Percentiles rank a stretch among this genome's conserved stretches.
Evolutionary conservation across 2,329 filamentous ascomycete species (phyloP).

Genomic region (Claviceps spartinae): DNA sequence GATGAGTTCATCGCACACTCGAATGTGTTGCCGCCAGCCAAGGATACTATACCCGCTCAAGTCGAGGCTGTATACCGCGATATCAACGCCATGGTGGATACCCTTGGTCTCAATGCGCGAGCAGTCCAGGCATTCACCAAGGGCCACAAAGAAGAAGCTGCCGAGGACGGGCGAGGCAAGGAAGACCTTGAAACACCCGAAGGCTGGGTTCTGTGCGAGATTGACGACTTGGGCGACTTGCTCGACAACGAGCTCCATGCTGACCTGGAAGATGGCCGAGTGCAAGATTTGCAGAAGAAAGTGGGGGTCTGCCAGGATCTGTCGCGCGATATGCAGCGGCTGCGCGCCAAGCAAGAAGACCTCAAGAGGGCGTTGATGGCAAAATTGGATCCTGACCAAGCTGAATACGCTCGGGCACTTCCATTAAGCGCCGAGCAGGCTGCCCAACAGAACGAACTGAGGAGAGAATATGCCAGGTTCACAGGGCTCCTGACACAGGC

Average conservation of each 20-base stretch:
- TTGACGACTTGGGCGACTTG: slow-evolving; percentile 52
- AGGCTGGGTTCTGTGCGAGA: slow-evolving; percentile 64
- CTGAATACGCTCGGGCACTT: slow-evolving; percentile 50
- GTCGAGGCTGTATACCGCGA: slow-evolving; percentile 61
- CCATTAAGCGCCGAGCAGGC: slow-evolving; percentile 76
- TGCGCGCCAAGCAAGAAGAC: slow-evolving; percentile 65
- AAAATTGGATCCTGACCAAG: slow-evolving; percentile 52
- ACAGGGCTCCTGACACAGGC: slow-evolving; percentile 62
- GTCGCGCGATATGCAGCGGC: slow-evolving; percentile 53
- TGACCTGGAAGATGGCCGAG: slow-evolving; percentile 52
- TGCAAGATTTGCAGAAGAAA: slow-evolving; percentile 56
- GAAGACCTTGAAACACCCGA: slow-evolving; percentile 56
- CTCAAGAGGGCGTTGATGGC: slow-evolving; percentile 62
- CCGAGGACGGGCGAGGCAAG: slow-evolving; percentile 41
- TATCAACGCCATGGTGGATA: slow-evolving; percentile 90
- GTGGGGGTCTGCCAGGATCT: slow-evolving; percentile 55
- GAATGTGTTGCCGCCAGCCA: slow-evolving; percentile 37
- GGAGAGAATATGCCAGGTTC: slow-evolving; percentile 60
- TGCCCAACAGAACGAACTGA: slow-evolving; percentile 70
- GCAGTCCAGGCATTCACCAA: slow-evolving; percentile 53
- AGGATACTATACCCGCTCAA: slow-evolving; percentile 46
- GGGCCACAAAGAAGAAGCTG: slow-evolving; percentile 47
- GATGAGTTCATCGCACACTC: slow-evolving; percentile 55
- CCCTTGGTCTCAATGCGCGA: slow-evolving; percentile 67
- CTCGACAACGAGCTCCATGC: slow-evolving; percentile 49